Percentiles rank a stretch among this genome's conserved stretches.
Evolutionary conservation across 2,329 filamentous ascomycete genomes (phyloP).

Genomic region (Aphanocladium album): DNA sequence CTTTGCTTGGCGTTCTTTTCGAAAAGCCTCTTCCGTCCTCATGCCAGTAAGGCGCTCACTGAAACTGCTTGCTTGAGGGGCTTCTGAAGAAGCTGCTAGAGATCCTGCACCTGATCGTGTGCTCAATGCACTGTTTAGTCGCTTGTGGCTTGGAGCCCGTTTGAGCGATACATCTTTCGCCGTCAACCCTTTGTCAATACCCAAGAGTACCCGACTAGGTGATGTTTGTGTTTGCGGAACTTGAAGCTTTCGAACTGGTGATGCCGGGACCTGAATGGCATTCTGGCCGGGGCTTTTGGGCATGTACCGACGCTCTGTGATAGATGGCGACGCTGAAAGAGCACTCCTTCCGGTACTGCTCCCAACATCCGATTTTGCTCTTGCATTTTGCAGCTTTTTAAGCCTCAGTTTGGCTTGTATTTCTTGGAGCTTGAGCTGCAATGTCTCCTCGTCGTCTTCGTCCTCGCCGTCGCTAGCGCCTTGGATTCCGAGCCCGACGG

Average conservation of each 20-base stretch:
- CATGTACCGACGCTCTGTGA: neutral
- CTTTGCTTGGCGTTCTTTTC: conserved; percentile 45
- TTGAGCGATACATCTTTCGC: conserved; percentile 81
- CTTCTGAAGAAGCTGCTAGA: conserved; percentile 17
- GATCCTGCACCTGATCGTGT: neutral
- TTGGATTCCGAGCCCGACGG: conserved; percentile 27
- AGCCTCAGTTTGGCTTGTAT: conserved; percentile 84
- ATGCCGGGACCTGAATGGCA: conserved; percentile 67
- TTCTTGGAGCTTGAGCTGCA: conserved; percentile 79
- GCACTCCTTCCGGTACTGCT: conserved; percentile 15
- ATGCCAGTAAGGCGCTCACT: conserved; percentile 79
- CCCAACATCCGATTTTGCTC: conserved; percentile 17
- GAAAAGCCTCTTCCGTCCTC: conserved; percentile 49
- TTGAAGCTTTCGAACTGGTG: conserved; percentile 60
- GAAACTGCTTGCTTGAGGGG: conserved; percentile 55
- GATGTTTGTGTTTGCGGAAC: conserved; percentile 57
- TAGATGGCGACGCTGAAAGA: conserved; percentile 3
- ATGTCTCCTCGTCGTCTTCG: conserved; percentile 87
- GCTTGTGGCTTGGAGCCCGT: conserved; percentile 53
- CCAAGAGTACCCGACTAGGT: conserved; percentile 72
- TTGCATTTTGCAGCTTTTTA: conserved; percentile 71
- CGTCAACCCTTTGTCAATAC: conserved; percentile 82
- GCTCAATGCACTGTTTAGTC: conserved; percentile 9
- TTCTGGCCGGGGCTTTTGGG: conserved; percentile 3
- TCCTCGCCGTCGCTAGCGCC: conserved; percentile 65